Evolutionary conservation across 495 filamentous ascomycete genomes (phyloP).

Genomic region (Cenococcum geophilum): DNA sequence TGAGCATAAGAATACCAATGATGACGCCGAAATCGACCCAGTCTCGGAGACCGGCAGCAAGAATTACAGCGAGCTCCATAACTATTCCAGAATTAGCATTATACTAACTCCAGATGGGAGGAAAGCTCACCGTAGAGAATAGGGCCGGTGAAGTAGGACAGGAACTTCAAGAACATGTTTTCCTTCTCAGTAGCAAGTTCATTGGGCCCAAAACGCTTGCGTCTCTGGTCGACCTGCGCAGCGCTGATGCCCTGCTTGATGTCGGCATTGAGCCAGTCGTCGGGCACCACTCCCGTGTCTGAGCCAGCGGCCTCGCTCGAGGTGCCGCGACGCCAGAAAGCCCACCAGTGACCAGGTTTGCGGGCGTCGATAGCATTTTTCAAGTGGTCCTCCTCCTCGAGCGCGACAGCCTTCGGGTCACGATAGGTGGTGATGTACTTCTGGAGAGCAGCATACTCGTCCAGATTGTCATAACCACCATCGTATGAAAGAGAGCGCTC

Average conservation of each 20-base stretch:
- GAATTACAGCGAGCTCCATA: constrained; percentile 76
- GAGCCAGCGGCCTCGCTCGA: constrained; percentile 31
- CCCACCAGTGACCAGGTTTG: constrained; percentile 40
- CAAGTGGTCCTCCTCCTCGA: constrained; percentile 12
- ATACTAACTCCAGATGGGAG: constrained; percentile 7
- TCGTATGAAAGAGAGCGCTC: background rate
- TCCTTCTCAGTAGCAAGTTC: constrained; percentile 71
- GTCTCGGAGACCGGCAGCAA: constrained; percentile 73
- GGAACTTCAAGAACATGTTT: constrained; percentile 69
- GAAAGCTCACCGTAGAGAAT: constrained; percentile 69
- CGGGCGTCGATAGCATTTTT: constrained; percentile 25
- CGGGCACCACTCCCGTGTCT: constrained; percentile 46
- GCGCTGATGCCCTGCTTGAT: constrained; percentile 55
- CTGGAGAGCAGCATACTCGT: constrained; percentile 39
- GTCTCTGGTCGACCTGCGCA: constrained; percentile 56
- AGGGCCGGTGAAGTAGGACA: constrained; percentile 74
- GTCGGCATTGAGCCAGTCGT: constrained; percentile 69
- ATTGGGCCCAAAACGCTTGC: constrained; percentile 65
- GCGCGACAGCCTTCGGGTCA: constrained; percentile 30
- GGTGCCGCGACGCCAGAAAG: constrained; percentile 45
- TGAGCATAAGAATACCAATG: constrained; percentile 70
- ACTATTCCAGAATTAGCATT: constrained; percentile 44
- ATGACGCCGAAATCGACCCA: constrained; percentile 84
- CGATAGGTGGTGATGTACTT: constrained; percentile 40
- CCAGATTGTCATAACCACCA: constrained; percentile 17